Percentiles rank a stretch among this genome's conserved stretches.
Conservation (phyloP, 2,329 filamentous ascomycete genomes). For the Aureobasidium namibiae region DNA sequence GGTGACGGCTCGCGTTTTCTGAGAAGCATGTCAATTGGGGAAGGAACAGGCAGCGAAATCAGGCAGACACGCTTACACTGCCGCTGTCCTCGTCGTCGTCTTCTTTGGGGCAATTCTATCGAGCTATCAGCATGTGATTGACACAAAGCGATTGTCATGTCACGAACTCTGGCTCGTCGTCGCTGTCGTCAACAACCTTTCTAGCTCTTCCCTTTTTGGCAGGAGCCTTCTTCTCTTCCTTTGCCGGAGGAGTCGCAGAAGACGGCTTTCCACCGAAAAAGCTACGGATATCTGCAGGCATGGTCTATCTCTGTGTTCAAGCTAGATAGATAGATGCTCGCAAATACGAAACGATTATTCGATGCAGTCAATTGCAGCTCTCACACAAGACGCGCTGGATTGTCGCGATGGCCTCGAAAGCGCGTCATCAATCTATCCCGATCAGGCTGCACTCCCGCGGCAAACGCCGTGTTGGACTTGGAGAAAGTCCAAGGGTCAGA, state of each 20-base stretch:
- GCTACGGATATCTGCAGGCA: slow-evolving; percentile 79
- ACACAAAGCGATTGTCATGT: background rate
- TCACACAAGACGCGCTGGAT: background rate
- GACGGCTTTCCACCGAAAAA: slow-evolving; percentile 78
- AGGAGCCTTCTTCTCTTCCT: slow-evolving; percentile 31
- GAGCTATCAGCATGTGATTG: slow-evolving; percentile 19
- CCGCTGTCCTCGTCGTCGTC: slow-evolving; percentile 31
- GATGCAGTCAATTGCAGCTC: background rate
- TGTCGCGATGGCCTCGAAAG: background rate
- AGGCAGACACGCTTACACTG: slow-evolving; percentile 9
- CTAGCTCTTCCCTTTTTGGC: slow-evolving; percentile 43
- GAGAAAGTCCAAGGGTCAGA: slow-evolving; percentile 1
- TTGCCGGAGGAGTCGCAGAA: slow-evolving; percentile 42
- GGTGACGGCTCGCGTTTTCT: slow-evolving; percentile 42
- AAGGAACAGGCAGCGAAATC: slow-evolving; percentile 23
- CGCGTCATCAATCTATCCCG: slow-evolving; percentile 8
- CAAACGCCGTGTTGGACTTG: background rate
- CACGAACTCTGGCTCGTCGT: slow-evolving; percentile 51
- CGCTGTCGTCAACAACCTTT: slow-evolving; percentile 73
- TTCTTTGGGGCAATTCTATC: slow-evolving; percentile 46
- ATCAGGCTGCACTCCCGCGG: slow-evolving; percentile 4
- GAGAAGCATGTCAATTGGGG: slow-evolving; percentile 17
- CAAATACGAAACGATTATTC: background rate
- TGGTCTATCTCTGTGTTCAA: slow-evolving; percentile 28
- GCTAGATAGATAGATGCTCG: background rate